phyloP scores from a whole-genome alignment of 2,329 filamentous ascomycete species.

The Emmonsiellopsis sp. region DNA sequence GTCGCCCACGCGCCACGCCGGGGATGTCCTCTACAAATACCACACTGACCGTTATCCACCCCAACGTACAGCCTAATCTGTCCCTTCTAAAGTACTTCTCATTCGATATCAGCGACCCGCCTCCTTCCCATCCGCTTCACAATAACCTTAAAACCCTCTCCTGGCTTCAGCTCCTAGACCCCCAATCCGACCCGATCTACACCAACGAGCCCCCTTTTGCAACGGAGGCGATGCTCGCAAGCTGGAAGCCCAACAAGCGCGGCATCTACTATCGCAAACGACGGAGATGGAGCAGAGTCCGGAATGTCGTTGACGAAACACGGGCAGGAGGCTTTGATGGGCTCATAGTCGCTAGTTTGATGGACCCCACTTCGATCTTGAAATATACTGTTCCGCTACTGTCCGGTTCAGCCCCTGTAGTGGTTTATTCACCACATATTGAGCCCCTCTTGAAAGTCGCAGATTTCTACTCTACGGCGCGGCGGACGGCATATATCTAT shows the following conservation, averaged over 20 bases:
- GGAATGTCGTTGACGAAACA: slow-evolving; percentile 63
- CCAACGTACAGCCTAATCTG: slow-evolving; percentile 79
- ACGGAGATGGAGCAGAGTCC: slow-evolving; percentile 65
- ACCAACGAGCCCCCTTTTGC: slow-evolving; percentile 52
- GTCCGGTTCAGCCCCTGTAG: slow-evolving; percentile 70
- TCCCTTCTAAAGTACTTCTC: slow-evolving; percentile 81
- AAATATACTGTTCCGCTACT: slow-evolving; percentile 69
- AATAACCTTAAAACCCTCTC: slow-evolving; percentile 74
- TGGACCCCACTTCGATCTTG: slow-evolving; percentile 71
- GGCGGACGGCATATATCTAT: slow-evolving; percentile 61
- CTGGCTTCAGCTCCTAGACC: slow-evolving; percentile 83
- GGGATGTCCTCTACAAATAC: slow-evolving; percentile 43
- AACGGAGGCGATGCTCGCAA: slow-evolving; percentile 51
- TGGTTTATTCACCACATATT: slow-evolving; percentile 72
- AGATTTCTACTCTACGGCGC: slow-evolving; percentile 74
- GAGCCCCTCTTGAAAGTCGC: slow-evolving; percentile 69
- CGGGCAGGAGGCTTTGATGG: slow-evolving; percentile 71
- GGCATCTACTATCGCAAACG: slow-evolving; percentile 84
- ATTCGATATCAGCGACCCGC: slow-evolving; percentile 61
- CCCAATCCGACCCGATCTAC: slow-evolving; percentile 66
- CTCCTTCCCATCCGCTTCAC: slow-evolving; percentile 65
- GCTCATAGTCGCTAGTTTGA: slow-evolving; percentile 68
- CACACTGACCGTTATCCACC: slow-evolving; percentile 66
- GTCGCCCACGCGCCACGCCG: slow-evolving; percentile 24
- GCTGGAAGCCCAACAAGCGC: slow-evolving; percentile 72